These are phyloP conservation scores for Thraustochytrium sp. DNA, from an alignment of 352 stramenopile species.

Conservation along the genomic window DNA sequence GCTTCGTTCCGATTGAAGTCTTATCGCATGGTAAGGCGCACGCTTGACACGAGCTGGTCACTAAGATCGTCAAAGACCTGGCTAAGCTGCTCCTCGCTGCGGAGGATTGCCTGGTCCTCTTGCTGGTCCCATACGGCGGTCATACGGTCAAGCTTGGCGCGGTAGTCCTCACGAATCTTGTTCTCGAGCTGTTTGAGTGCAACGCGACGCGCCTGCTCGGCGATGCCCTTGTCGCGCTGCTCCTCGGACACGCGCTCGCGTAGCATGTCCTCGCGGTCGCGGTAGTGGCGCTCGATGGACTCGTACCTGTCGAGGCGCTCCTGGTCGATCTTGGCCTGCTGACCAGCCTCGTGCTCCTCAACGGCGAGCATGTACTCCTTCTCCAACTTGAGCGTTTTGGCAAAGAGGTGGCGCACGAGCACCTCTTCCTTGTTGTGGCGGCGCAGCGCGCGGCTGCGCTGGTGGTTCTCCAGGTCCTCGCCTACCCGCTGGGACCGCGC, in stretches of 20 bases:
- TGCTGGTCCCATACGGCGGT: conserved; percentile 4
- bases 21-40: neutral
- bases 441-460: neutral
- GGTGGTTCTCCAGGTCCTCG: neutral
- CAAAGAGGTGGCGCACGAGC: conserved; percentile 18
- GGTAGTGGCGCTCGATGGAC: conserved; percentile 24
- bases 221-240: neutral
- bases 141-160: conserved; percentile 27
- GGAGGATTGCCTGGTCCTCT: neutral
- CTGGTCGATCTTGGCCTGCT: neutral
- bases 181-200: conserved; percentile 41
- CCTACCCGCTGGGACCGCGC: neutral
- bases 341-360: neutral
- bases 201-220: conserved; percentile 8
- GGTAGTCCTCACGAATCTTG: neutral
- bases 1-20: neutral
- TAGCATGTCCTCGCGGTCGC: conserved; percentile 24
- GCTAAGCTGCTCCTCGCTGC: conserved; percentile 19
- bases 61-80: conserved; percentile 24
- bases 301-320: conserved; percentile 15
- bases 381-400: conserved; percentile 23
- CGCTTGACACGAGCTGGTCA: neutral
- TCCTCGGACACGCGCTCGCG: neutral
- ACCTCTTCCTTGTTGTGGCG: conserved; percentile 26
- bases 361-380: conserved; percentile 1